Base-by-base conservation (phyloP, 352 stramenopile genomes). In the Globisporangium takayamanum region DNA sequence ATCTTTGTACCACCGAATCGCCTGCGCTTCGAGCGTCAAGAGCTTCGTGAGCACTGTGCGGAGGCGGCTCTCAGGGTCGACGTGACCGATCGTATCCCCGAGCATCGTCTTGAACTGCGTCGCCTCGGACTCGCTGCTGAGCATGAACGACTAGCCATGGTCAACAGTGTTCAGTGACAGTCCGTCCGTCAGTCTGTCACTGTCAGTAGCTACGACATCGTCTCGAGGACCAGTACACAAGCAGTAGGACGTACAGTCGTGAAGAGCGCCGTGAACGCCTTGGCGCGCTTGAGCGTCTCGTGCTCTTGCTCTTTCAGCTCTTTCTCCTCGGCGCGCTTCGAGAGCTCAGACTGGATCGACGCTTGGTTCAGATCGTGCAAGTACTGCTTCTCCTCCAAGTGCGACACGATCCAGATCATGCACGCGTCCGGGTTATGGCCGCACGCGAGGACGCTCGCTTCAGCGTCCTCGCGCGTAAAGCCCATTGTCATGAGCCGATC, bases 401-500 rank as follows among this genome's bases (percentile, higher is more conserved):
- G 74, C n/a, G 77, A 78, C 46, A 89, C 72, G 55, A 91, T 88
- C 81, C 81, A 94, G 45, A 90, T 1, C 80, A 94, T 92, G 55
- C 82, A 92, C n/a, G 64, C 68, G 41, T 92, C 84, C 2, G 61
- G 68, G 55, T 91, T 63, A 25, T 89, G 65, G 33, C 81, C 84
- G 39, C 72, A 76, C 50, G 70, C 64, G 45, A 68, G 57, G 39
- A 89, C 70, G 52, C 81, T 90, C n/a, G 74, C 70, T 46, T 85
- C 62, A 1, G 78, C 81, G 52, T 94, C 84, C 64, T 80, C 69
- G 5, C 72, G 58, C 7, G 47, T 79, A 33, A 92, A 94, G 0
- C 78, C 81, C 78, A 89, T 89, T 0, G 49, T 62, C 57, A 83
- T 46, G 8, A 94, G 63, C 1, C 75, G 75, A 22, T 81, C 59